A percentile compares a stretch with the other conserved stretches of the same genome.
Conservation (phyloP, 495 filamentous ascomycete genomes). For the Tuber melanosporum region DNA sequence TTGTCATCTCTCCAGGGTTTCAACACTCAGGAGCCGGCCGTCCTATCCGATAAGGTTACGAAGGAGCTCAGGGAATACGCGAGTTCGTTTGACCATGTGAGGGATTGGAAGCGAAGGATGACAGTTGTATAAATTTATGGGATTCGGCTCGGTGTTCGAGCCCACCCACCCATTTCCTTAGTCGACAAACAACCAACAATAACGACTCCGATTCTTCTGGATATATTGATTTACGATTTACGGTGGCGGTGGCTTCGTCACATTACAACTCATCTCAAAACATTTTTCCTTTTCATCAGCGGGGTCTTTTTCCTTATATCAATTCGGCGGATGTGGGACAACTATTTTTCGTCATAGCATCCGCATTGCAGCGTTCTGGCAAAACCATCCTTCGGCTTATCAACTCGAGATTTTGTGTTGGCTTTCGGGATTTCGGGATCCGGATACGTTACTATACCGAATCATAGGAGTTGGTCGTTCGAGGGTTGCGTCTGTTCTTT, state of each 20-base stretch:
- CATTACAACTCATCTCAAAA: conserved; percentile 26
- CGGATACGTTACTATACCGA: conserved; percentile 1
- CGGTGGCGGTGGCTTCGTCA: conserved; percentile 21
- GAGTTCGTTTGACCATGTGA: conserved; percentile 76
- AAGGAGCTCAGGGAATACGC: conserved; percentile 80
- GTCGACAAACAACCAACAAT: conserved; percentile 23
- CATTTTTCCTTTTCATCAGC: neutral
- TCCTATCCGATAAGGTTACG: conserved; percentile 66
- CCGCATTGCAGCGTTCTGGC: conserved; percentile 9
- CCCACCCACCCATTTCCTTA: neutral
- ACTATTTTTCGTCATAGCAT: conserved; percentile 15
- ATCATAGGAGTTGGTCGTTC: conserved; percentile 5
- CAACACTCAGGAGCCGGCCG: conserved; percentile 50
- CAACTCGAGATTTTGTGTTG: conserved; percentile 2
- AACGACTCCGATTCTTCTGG: conserved; percentile 24
- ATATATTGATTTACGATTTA: conserved; percentile 34
- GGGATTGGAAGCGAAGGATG: conserved; percentile 58
- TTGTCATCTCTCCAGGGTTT: conserved; percentile 70
- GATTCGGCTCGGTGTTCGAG: conserved; percentile 7
- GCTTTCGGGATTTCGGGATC: conserved; percentile 4
- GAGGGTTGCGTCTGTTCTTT: conserved; percentile 22
- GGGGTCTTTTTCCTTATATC: conserved; percentile 1
- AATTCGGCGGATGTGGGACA: conserved; percentile 16
- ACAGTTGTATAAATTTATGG: conserved; percentile 40
- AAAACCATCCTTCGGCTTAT: conserved; percentile 3